phyloP scores from a whole-genome alignment of 306 rosid species.

The Amphicarpaea edgeworthii region DNA sequence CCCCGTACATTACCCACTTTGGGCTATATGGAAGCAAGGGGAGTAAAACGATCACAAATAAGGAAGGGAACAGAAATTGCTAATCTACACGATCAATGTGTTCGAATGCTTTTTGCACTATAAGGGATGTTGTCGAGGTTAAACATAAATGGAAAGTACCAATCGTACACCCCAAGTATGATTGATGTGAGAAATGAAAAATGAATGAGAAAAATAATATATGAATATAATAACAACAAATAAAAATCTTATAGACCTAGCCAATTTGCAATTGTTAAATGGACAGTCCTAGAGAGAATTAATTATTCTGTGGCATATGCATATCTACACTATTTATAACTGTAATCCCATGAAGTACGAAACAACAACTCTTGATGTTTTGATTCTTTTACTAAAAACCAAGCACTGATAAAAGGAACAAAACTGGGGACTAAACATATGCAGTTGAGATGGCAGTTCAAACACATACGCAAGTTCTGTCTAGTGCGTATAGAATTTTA shows the following conservation, averaged over 20 bases:
- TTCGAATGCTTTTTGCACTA: constrained; percentile 77
- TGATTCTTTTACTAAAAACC: background rate
- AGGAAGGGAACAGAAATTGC: constrained; percentile 1
- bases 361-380: background rate
- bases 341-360: constrained; percentile 54
- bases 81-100: constrained; percentile 66
- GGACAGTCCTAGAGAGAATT: constrained; percentile 8
- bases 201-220: background rate
- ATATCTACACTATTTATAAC: constrained; percentile 66
- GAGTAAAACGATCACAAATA: background rate
- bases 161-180: no score
- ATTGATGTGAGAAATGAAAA: no score
- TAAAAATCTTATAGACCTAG: constrained; percentile 40
- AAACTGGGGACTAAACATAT: background rate
- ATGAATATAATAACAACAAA: background rate
- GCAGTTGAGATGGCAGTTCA: constrained; percentile 9
- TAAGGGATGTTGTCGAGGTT: constrained; percentile 25
- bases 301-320: constrained; percentile 5
- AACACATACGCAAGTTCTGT: constrained; percentile 1
- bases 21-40: constrained; percentile 62
- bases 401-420: background rate
- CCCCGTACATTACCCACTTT: constrained; percentile 86
- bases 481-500: background rate
- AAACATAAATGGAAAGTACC: background rate
- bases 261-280: constrained; percentile 19